A percentile compares a stretch with the other conserved stretches of the same genome.
Conservation (phyloP, 176 grass and related monocot genomes). For the Bothriochloa decipiens region DNA sequence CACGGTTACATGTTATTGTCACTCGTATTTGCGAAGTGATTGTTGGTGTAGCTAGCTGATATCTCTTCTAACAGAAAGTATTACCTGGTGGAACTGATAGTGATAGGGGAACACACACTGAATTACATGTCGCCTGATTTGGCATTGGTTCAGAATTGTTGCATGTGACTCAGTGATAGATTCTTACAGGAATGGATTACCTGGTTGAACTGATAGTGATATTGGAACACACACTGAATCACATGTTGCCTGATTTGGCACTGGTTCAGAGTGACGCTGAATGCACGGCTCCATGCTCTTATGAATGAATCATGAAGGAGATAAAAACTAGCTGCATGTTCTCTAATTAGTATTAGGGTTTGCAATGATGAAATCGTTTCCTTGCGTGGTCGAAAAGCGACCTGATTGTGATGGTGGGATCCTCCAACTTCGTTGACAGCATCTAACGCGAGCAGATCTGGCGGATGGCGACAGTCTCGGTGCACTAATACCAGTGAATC, state of each 20-base stretch:
- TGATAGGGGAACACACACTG: neutral
- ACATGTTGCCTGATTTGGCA: neutral
- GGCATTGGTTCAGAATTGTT: neutral
- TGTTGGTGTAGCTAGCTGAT: neutral
- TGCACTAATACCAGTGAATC: neutral
- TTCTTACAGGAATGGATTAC: too few species aligned
- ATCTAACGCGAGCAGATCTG: constrained; percentile 19
- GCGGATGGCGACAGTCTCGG: neutral
- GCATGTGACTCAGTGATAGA: neutral
- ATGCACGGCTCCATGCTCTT: neutral
- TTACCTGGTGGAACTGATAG: neutral
- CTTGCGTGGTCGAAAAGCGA: constrained; percentile 48
- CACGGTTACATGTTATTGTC: neutral
- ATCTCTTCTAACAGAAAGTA: too few species aligned
- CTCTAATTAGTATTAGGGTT: neutral
- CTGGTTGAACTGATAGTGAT: neutral
- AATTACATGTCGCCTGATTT: neutral
- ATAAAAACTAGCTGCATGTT: neutral
- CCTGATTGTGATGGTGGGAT: neutral
- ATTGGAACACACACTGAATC: neutral
- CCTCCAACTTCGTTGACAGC: neutral
- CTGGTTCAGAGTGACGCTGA: neutral
- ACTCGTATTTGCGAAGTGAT: neutral
- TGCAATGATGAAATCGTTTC: constrained; percentile 33
- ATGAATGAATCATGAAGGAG: constrained; percentile 13